Evolutionary conservation across 768 basidiomycete genomes (phyloP).

Genomic region (Serendipita vermifera): DNA sequence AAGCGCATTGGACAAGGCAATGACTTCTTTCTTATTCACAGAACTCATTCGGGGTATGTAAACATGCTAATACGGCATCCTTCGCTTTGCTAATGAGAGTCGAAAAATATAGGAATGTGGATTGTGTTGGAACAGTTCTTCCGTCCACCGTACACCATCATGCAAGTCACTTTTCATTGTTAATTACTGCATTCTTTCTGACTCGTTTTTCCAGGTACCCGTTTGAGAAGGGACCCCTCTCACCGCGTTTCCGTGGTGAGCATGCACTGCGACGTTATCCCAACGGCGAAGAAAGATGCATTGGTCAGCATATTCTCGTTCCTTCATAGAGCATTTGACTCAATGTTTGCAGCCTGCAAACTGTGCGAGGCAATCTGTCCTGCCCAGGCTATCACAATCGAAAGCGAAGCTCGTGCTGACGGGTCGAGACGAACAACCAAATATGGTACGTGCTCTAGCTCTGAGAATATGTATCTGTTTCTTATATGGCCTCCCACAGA

Average conservation of each 20-base stretch:
- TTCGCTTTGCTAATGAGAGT: neutral
- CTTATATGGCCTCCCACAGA: conserved; percentile 34
- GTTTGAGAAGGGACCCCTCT: conserved; percentile 95
- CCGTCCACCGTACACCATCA: conserved; percentile 95
- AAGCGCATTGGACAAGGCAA: conserved; percentile 89
- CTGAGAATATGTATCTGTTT: conserved; percentile 1
- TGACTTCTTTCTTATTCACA: conserved; percentile 95
- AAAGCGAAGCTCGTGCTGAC: conserved; percentile 90
- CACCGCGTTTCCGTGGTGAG: conserved; percentile 96
- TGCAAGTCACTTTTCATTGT: conserved; percentile 19
- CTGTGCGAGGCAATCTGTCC: conserved; percentile 99
- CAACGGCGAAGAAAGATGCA: conserved; percentile 96
- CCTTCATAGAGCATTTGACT: neutral
- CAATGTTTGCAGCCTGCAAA: conserved; percentile 64
- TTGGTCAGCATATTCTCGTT: conserved; percentile 46
- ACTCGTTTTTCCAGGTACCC: conserved; percentile 49
- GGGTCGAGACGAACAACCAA: conserved; percentile 94
- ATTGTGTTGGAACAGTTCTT: conserved; percentile 86
- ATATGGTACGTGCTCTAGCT: conserved; percentile 59
- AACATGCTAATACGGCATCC: conserved; percentile 19
- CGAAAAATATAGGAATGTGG: conserved; percentile 70
- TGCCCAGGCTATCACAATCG: conserved; percentile 98
- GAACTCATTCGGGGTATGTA: conserved; percentile 86
- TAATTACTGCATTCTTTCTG: conserved; percentile 16
- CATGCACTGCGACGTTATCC: conserved; percentile 95